These are phyloP conservation scores for Pseudonitzschia pungens DNA, from an alignment of 108 stramenopile species.

Conservation along the genomic window DNA sequence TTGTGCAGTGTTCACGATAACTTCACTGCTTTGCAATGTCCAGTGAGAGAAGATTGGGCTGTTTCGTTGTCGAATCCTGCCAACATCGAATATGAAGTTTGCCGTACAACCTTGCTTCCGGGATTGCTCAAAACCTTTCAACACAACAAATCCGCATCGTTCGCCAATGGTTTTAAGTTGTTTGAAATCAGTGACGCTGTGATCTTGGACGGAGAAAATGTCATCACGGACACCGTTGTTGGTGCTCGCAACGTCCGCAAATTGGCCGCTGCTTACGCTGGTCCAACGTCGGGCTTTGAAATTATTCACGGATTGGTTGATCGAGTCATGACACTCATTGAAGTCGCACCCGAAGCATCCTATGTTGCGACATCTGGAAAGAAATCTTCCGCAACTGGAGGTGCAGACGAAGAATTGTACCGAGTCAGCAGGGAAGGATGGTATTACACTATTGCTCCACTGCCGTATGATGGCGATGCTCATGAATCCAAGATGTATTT, in stretches of 20 bases:
- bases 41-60: constrained; percentile 50
- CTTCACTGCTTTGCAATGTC: constrained; percentile 83
- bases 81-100: constrained; percentile 96
- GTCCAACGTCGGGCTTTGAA: constrained; percentile 97
- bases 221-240: constrained; percentile 86
- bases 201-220: constrained; percentile 78
- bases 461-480: constrained; percentile 43
- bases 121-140: constrained; percentile 95
- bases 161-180: constrained; percentile 83
- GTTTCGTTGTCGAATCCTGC: constrained; percentile 96
- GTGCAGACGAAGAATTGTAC: constrained; percentile 62
- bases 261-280: constrained; percentile 91
- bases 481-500: constrained; percentile 81
- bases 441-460: constrained; percentile 71
- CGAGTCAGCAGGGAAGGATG: constrained; percentile 82
- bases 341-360: constrained; percentile 81
- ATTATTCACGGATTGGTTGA: constrained; percentile 98
- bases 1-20: constrained; percentile 91
- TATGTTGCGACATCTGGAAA: constrained; percentile 70
- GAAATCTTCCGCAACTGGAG: constrained; percentile 29
- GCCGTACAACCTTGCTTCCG: constrained; percentile 94
- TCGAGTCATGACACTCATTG: constrained; percentile 91
- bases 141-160: constrained; percentile 85
- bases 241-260: constrained; percentile 91
- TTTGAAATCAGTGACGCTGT: constrained; percentile 98